Conservation (phyloP, 176 grass and related monocot species). For the Melocanna baccifera region DNA sequence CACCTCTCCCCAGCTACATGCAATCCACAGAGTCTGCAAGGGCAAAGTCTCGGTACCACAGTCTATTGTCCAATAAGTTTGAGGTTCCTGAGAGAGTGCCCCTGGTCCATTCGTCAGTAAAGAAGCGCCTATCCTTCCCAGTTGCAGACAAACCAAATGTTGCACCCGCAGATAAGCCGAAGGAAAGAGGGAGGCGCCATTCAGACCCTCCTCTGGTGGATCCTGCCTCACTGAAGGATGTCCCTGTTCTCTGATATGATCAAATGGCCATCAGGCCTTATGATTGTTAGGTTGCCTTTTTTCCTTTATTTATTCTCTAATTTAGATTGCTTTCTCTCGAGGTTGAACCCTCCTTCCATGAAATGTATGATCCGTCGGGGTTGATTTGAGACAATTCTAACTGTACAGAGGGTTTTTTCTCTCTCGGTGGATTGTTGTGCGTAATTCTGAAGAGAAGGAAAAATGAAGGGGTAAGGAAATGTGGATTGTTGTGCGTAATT, state of each 20-base stretch:
- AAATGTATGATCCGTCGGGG: constrained; percentile 31
- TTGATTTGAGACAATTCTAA: constrained; percentile 47
- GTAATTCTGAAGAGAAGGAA: constrained; percentile 20
- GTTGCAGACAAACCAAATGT: constrained; percentile 31
- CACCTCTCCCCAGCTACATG: constrained; percentile 76
- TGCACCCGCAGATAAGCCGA: constrained; percentile 26
- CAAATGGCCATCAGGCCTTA: constrained; percentile 1
- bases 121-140: constrained; percentile 87
- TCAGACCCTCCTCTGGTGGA: constrained; percentile 70
- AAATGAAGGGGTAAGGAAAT: not conserved
- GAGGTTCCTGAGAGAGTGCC: constrained; percentile 56
- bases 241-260: constrained; percentile 29
- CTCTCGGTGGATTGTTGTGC: not conserved
- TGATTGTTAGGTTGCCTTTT: constrained; percentile 28
- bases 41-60: constrained; percentile 58
- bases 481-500: constrained; percentile 18
- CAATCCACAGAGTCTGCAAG: constrained; percentile 85
- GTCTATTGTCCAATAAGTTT: constrained; percentile 45
- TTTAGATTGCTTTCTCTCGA: constrained; percentile 31
- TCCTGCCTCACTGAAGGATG: constrained; percentile 54
- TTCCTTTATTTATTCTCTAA: constrained; percentile 28
- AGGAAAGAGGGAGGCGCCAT: constrained; percentile 43
- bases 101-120: constrained; percentile 43
- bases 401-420: constrained; percentile 11
- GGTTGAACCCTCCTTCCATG: not conserved